These are phyloP conservation scores for Colletotrichum gigasporum DNA, from an alignment of 2,329 filamentous ascomycete genomes.

Conservation along the genomic window DNA sequence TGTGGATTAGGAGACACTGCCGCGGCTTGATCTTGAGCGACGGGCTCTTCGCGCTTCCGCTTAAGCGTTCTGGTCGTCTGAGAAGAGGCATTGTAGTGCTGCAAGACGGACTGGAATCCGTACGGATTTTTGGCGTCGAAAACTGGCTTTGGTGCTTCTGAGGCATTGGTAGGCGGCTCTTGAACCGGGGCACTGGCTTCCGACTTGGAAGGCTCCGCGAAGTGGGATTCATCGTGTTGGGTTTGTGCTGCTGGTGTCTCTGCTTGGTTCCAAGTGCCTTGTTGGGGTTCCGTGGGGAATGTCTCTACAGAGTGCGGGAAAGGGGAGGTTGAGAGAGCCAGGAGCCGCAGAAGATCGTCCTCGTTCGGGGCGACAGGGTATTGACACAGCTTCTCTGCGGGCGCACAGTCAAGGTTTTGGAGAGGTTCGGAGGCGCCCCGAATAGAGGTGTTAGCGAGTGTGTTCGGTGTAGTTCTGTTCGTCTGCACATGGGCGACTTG, in stretches of 20 bases:
- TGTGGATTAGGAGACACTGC: background rate
- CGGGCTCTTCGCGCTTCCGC: background rate
- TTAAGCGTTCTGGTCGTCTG: background rate
- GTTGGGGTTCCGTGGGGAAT: too few relatives aligned
- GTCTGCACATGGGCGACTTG: background rate
- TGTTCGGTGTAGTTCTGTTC: background rate
- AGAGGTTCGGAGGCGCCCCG: background rate
- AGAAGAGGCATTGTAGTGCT: background rate
- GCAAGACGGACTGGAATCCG: constrained; percentile 11
- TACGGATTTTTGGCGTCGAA: background rate
- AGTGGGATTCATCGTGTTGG: too few relatives aligned
- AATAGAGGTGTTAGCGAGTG: background rate
- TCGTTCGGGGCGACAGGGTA: too few relatives aligned
- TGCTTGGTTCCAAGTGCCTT: too few relatives aligned
- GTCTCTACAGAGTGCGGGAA: too few relatives aligned
- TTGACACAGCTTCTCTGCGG: too few relatives aligned
- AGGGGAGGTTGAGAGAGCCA: too few relatives aligned
- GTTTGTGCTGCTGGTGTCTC: too few relatives aligned
- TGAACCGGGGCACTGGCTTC: background rate
- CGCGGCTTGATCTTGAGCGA: too few relatives aligned
- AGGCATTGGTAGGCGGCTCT: background rate
- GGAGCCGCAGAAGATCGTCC: too few relatives aligned
- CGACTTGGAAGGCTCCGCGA: too few relatives aligned
- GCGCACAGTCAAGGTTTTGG: background rate
- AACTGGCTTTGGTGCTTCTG: background rate